Evolutionary conservation across 2,329 filamentous ascomycete species (phyloP), one percentile per base, ranked within the genome.

Genomic region (Paecilomyces formosus): DNA sequence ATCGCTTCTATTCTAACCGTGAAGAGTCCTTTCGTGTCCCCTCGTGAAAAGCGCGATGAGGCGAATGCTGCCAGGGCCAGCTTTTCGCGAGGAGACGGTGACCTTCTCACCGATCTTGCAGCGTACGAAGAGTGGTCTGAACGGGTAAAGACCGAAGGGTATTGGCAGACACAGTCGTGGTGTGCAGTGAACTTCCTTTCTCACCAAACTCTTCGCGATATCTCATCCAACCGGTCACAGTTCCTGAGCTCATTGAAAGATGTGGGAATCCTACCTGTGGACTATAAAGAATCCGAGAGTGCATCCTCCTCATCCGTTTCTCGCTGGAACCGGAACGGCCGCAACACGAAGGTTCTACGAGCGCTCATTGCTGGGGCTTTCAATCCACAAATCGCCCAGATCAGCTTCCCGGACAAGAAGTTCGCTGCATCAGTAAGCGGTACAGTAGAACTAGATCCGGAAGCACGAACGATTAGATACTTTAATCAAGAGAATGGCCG

Each of bases 381-480:
- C 72, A 84, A 85, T 30, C 94, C 94, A 0, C 93, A 97, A 74
- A 86, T 97, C 63, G 92, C 92, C 13, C 86, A 92, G 56, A 96
- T 99, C 70, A 88, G 92, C 63, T 90, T 97, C 65, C 94, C 94
- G 0, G 91, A 96, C 76, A 96, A 96, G 79, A 97, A 97, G 74
- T 99, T 95, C 73, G 89, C 90, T 12, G 86, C 87, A 35, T 91
- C 90, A 2, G 85, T 95, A 62, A 90, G 90, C 0, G 94, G 94
- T 7, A 90, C 94, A 0, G 90, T 97, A 1, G 93, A 94, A 71
- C 81, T 97, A 6, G 94, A 99, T 70, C 93, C 93, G 0, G 93
- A 97, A 74, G 93, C 93, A 3, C 83, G 87, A 56, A 90, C 88
- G 2, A 97, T 99, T 75, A 94, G 92, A 71, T 99, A 92, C 77